These are phyloP conservation scores for Ganoderma resinaceum DNA, from an alignment of 1,284 basidiomycete species.

Conservation along the genomic window DNA sequence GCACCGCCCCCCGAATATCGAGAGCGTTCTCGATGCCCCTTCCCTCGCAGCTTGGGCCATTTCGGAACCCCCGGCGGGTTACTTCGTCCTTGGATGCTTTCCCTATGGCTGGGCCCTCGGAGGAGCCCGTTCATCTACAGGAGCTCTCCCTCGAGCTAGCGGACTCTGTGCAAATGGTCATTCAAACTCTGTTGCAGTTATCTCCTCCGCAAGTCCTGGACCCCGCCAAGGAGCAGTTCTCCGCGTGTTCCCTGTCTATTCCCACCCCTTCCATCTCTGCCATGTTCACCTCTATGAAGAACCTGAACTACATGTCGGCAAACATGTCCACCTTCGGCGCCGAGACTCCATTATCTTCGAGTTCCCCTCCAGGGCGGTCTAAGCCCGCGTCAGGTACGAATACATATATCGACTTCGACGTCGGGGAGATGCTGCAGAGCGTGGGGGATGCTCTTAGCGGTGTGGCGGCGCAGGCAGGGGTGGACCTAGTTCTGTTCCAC, in stretches of 20 bases:
- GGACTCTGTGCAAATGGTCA: constrained; percentile 86
- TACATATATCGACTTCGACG: constrained; percentile 59
- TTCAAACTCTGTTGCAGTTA: constrained; percentile 88
- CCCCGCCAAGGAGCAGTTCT: constrained; percentile 90
- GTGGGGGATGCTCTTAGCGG: constrained; percentile 88
- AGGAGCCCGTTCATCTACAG: constrained; percentile 53
- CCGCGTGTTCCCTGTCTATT: constrained; percentile 84
- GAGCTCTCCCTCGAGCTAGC: constrained; percentile 84
- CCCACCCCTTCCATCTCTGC: constrained; percentile 89
- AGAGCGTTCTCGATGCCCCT: constrained; percentile 77
- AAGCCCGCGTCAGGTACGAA: constrained; percentile 18
- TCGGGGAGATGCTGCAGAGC: constrained; percentile 76
- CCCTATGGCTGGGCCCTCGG: constrained; percentile 32
- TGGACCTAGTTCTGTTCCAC: constrained; percentile 90
- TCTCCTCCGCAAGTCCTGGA: constrained; percentile 90
- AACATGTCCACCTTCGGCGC: constrained; percentile 58
- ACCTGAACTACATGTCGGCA: constrained; percentile 88
- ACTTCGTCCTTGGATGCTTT: constrained; percentile 28
- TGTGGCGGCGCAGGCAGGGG: constrained; percentile 80
- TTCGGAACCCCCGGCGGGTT: constrained; percentile 67
- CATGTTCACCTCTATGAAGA: constrained; percentile 88
- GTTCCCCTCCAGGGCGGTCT: constrained; percentile 16
- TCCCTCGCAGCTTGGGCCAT: constrained; percentile 69
- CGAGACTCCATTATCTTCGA: constrained; percentile 24
- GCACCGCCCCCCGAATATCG: constrained; percentile 58